These are phyloP conservation scores for Nothopassalora personata DNA, from an alignment of 2,329 filamentous ascomycete genomes.

Conservation along the genomic window DNA sequence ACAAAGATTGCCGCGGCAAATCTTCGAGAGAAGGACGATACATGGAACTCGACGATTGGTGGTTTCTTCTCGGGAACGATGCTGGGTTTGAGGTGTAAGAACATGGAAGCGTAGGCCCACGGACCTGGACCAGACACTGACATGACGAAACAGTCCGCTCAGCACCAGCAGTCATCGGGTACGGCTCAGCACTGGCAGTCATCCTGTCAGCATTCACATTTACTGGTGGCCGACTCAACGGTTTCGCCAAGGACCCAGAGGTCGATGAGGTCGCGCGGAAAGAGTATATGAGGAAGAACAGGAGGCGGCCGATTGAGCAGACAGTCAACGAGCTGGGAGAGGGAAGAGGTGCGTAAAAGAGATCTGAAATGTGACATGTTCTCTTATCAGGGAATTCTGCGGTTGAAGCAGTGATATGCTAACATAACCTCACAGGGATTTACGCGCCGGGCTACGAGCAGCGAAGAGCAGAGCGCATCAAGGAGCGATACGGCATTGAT, in stretches of 20 bases:
- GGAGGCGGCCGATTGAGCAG: slow-evolving; percentile 69
- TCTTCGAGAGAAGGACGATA: slow-evolving; percentile 76
- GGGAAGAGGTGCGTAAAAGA: slow-evolving; percentile 63
- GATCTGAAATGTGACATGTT: no score
- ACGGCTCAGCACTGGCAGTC: slow-evolving; percentile 55
- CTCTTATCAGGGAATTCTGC: not conserved
- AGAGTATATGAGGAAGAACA: slow-evolving; percentile 66
- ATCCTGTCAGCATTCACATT: slow-evolving; percentile 62
- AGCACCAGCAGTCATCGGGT: slow-evolving; percentile 65
- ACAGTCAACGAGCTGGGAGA: slow-evolving; percentile 78
- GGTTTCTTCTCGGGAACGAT: slow-evolving; percentile 71
- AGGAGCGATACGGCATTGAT: slow-evolving; percentile 83
- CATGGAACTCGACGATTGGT: slow-evolving; percentile 66
- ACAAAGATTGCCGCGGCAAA: slow-evolving; percentile 72
- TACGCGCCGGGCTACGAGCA: slow-evolving; percentile 77
- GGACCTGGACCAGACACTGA: slow-evolving; percentile 13
- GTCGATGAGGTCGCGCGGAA: slow-evolving; percentile 72
- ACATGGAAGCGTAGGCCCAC: not conserved
- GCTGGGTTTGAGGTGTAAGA: slow-evolving; percentile 66
- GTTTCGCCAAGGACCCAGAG: slow-evolving; percentile 50
- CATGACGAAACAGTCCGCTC: slow-evolving; percentile 42
- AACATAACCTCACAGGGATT: slow-evolving; percentile 55
- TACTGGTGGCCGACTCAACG: slow-evolving; percentile 58
- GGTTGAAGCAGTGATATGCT: not conserved
- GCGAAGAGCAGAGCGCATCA: slow-evolving; percentile 71